Evolutionary conservation across 169 alveolate species (phyloP).

Genomic region (Theileria equi): DNA sequence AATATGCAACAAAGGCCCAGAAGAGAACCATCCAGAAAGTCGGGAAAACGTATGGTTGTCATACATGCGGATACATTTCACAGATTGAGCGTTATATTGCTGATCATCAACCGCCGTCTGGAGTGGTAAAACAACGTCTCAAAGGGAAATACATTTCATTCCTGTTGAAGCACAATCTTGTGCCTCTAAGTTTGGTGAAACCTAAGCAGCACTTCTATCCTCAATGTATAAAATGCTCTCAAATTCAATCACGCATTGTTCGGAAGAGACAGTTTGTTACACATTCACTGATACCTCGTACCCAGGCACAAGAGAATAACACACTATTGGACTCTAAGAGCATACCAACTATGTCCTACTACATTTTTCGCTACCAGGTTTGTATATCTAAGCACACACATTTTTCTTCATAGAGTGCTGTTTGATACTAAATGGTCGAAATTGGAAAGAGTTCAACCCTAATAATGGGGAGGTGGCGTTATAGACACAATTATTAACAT

Average conservation of each 20-base stretch:
- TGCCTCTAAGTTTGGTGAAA: conserved; percentile 38
- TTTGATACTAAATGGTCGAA: conserved; percentile 48
- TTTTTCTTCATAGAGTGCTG: conserved; percentile 16
- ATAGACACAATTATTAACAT: not conserved
- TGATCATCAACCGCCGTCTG: conserved; percentile 78
- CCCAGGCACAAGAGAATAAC: conserved; percentile 41
- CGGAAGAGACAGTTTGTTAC: not conserved
- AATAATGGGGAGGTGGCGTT: conserved; percentile 6
- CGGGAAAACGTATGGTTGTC: conserved; percentile 71
- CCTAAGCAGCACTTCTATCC: conserved; percentile 74
- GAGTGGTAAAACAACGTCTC: conserved; percentile 46
- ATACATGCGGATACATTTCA: conserved; percentile 69
- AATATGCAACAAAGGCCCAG: conserved; percentile 40
- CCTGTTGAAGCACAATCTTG: conserved; percentile 27
- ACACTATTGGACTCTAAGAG: conserved; percentile 50
- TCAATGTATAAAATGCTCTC: conserved; percentile 67
- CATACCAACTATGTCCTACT: conserved; percentile 55
- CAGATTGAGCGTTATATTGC: conserved; percentile 62
- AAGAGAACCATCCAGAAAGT: conserved; percentile 36
- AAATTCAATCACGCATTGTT: conserved; percentile 60
- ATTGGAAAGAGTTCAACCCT: conserved; percentile 2
- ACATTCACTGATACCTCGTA: not conserved
- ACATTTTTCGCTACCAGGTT: conserved; percentile 50
- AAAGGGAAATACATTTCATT: conserved; percentile 44
- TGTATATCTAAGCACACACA: not conserved